Conservation (phyloP, 768 basidiomycete species). For the Lactarius quietus region DNA sequence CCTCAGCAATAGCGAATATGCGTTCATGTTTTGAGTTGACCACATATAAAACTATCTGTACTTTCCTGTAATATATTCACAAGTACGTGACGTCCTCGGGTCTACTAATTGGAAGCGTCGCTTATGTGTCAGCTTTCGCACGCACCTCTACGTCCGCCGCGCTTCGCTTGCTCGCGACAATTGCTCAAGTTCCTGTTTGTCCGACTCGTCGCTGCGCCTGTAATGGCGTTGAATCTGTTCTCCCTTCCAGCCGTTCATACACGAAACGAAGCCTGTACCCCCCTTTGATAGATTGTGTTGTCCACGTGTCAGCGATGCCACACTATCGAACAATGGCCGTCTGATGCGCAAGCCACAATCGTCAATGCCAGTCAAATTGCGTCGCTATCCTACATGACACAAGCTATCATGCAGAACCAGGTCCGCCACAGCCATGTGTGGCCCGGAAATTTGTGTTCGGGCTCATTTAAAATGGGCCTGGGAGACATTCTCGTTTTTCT, state of each 20-base stretch:
- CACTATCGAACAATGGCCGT: neutral
- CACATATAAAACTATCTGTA: too few species aligned
- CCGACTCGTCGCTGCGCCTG: too few species aligned
- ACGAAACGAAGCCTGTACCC: neutral
- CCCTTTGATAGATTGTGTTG: neutral
- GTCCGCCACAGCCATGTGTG: slow-evolving; percentile 12
- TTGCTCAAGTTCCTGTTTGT: too few species aligned
- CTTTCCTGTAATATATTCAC: too few species aligned
- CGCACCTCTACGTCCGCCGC: too few species aligned
- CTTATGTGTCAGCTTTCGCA: too few species aligned
- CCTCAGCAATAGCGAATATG: too few species aligned
- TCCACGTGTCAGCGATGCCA: neutral
- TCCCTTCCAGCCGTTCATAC: neutral
- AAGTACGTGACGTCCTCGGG: too few species aligned
- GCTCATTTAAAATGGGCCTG: slow-evolving; percentile 7
- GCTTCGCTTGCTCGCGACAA: too few species aligned
- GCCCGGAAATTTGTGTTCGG: neutral
- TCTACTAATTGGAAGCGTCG: too few species aligned
- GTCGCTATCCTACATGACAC: too few species aligned
- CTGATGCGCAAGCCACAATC: neutral
- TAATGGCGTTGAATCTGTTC: neutral
- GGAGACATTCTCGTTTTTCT: neutral
- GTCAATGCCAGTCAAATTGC: neutral
- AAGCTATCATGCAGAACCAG: neutral
- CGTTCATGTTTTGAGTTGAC: too few species aligned